These are phyloP conservation scores for Pholiota conissans DNA, from an alignment of 768 basidiomycete genomes.

Conservation along the genomic window DNA sequence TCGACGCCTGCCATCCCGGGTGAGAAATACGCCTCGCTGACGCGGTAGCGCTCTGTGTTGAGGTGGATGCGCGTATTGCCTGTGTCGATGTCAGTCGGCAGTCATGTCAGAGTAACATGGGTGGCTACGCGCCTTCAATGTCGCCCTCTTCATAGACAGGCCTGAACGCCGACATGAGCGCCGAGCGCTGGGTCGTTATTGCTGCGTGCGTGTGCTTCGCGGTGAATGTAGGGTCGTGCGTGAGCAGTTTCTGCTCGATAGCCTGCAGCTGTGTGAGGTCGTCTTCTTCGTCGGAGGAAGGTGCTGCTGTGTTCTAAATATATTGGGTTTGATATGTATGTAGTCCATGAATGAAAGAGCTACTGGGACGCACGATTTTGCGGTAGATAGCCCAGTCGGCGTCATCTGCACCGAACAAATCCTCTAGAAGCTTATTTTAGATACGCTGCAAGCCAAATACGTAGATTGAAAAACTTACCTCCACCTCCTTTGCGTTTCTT, in stretches of 20 bases:
- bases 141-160: constrained; percentile 79
- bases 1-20: constrained; percentile 95
- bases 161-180: constrained; percentile 82
- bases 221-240: constrained; percentile 85
- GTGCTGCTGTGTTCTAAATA: constrained; percentile 62
- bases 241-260: constrained; percentile 80
- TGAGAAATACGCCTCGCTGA: constrained; percentile 90
- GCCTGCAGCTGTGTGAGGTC: constrained; percentile 70
- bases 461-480: constrained; percentile 46
- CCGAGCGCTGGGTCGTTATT: constrained; percentile 73
- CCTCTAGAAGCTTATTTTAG: no score
- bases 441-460: no score
- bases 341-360: background rate
- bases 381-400: constrained; percentile 98
- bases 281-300: constrained; percentile 89
- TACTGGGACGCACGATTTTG: constrained; percentile 69
- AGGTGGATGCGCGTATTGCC: constrained; percentile 82
- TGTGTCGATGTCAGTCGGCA: constrained; percentile 12
- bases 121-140: constrained; percentile 46
- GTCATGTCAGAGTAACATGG: background rate
- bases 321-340: background rate
- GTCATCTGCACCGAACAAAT: constrained; percentile 91
- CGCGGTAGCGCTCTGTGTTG: constrained; percentile 87
- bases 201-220: constrained; percentile 80
- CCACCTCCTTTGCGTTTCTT: constrained; percentile 83